Evolutionary conservation across 305 asterid genomes (phyloP).

Genomic region (Fraxinus baroniana): DNA sequence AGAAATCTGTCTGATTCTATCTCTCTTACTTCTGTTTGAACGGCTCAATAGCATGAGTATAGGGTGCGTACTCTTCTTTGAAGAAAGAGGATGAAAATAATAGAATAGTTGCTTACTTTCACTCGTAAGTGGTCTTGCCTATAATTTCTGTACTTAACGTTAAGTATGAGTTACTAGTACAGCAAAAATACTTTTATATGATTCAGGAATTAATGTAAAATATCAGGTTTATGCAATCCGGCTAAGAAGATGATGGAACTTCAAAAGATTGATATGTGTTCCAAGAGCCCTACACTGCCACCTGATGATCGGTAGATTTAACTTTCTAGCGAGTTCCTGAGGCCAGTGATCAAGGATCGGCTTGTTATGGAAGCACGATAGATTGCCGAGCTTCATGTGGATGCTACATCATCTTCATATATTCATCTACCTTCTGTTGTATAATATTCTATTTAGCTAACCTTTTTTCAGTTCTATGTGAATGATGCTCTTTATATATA

Average conservation of each 20-base stretch:
- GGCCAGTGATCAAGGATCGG: background rate
- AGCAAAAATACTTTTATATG: background rate
- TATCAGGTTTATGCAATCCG: constrained; percentile 18
- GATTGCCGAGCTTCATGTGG: background rate
- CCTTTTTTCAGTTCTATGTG: background rate
- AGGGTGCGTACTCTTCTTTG: background rate
- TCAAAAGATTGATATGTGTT: constrained; percentile 10
- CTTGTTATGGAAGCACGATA: background rate
- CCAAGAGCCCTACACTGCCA: constrained; percentile 17
- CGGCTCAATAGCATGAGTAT: background rate
- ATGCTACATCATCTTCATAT: background rate
- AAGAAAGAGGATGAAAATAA: background rate
- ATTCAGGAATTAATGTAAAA: background rate
- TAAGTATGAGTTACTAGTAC: background rate
- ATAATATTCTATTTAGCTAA: background rate
- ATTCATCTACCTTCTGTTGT: background rate
- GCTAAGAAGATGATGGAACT: constrained; percentile 13
- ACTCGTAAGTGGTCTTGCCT: background rate
- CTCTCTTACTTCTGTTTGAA: background rate
- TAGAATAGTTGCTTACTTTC: background rate
- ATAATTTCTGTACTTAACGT: background rate
- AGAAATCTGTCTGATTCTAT: background rate
- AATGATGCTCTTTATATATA: background rate
- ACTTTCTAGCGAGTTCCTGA: background rate
- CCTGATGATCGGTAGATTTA: constrained; percentile 3